phyloP scores from a whole-genome alignment of 2,329 filamentous ascomycete genomes.

The Knufia petricola region DNA sequence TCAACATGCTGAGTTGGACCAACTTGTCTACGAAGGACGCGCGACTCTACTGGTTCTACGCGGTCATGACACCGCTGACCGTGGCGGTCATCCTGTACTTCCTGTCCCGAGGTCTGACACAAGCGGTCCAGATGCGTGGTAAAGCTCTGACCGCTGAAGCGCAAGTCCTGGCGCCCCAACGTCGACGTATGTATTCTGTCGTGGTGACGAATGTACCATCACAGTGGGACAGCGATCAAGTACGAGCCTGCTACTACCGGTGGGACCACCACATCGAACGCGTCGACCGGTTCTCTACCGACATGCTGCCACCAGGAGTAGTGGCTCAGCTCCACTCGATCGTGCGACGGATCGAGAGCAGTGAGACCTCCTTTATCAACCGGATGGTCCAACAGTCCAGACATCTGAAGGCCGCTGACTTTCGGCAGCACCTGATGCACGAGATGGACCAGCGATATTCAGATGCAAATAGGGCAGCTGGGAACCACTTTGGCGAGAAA shows the following conservation, averaged over 20 bases:
- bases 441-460: neutral
- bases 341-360: conserved; percentile 3
- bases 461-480: neutral
- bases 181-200: neutral
- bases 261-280: conserved; percentile 3
- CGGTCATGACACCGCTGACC: neutral
- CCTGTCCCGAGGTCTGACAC: conserved; percentile 1
- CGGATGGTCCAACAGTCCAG: neutral
- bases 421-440: neutral
- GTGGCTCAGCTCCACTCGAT: neutral
- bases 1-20: conserved; percentile 8
- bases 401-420: neutral
- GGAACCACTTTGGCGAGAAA: neutral
- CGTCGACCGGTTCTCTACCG: neutral
- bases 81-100: neutral
- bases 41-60: conserved; percentile 6
- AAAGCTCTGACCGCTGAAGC: neutral
- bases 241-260: conserved; percentile 1
- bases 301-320: too few species aligned
- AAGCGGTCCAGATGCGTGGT: neutral
- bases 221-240: neutral
- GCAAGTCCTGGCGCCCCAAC: neutral
- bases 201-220: neutral
- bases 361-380: conserved; percentile 2
- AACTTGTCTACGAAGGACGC: neutral